Evolutionary conservation across 2,329 filamentous ascomycete genomes (phyloP).

Genomic region (Fusarium virguliforme): DNA sequence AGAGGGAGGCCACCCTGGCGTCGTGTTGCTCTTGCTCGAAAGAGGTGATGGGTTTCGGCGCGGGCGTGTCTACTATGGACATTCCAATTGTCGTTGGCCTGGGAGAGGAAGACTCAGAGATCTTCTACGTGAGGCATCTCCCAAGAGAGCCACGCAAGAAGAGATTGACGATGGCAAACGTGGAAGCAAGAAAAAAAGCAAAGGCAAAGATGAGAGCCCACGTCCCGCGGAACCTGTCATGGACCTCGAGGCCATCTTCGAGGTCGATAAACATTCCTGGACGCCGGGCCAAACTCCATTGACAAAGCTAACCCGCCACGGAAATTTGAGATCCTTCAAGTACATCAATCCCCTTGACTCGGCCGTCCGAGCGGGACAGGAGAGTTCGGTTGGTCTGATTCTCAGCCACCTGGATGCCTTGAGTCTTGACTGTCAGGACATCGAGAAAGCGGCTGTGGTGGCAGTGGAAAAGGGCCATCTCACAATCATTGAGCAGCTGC

Average conservation of each 20-base stretch:
- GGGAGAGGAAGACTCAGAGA: neutral
- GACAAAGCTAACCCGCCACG: neutral
- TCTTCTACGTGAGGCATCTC: conserved; percentile 4
- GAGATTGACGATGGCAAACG: neutral
- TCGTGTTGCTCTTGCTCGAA: conserved; percentile 19
- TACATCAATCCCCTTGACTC: neutral
- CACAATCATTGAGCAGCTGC: neutral
- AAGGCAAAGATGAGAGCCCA: neutral
- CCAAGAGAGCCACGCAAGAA: neutral
- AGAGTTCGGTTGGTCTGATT: neutral
- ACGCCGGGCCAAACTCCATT: neutral
- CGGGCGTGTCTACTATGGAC: no score
- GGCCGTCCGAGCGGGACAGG: neutral
- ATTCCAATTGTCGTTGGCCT: no score
- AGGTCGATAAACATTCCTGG: neutral
- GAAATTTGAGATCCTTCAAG: neutral
- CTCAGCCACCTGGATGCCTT: neutral
- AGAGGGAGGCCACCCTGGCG: conserved; percentile 22
- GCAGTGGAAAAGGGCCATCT: neutral
- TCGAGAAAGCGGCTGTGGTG: neutral
- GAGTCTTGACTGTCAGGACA: neutral
- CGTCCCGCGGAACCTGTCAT: neutral
- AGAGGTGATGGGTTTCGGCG: neutral
- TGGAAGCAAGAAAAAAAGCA: no score
- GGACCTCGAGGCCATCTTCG: neutral